Conservation (phyloP, 176 grass and related monocot species). For the Cenchrus americanus region DNA sequence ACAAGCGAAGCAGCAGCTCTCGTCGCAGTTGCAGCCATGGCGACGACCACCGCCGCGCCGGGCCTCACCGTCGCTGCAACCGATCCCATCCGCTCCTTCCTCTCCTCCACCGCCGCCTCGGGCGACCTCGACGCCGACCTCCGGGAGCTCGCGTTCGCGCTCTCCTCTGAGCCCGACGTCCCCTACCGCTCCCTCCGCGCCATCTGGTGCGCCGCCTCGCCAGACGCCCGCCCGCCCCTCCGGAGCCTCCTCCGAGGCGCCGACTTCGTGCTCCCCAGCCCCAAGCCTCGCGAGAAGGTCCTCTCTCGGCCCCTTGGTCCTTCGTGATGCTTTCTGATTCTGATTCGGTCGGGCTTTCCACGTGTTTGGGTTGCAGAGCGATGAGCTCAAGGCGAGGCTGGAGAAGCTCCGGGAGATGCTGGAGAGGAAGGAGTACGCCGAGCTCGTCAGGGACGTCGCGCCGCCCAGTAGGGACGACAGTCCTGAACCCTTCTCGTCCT, state of each 20-base stretch:
- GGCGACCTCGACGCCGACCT: conserved; percentile 46
- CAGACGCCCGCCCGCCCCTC: conserved; percentile 61
- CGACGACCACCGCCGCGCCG: conserved; percentile 32
- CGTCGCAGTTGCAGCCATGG: neutral
- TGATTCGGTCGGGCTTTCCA: neutral
- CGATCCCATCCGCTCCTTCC: conserved; percentile 70
- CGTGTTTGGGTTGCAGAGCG: conserved; percentile 52
- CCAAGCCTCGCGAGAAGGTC: conserved; percentile 87
- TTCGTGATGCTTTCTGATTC: neutral
- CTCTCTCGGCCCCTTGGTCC: neutral
- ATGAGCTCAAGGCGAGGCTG: conserved; percentile 86
- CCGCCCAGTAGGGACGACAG: conserved; percentile 54
- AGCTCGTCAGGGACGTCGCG: conserved; percentile 79
- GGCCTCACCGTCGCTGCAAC: conserved; percentile 62
- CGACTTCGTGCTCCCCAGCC: conserved; percentile 65
- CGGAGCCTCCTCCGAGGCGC: conserved; percentile 52
- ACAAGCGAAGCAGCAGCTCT: neutral
- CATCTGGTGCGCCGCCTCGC: conserved; percentile 67
- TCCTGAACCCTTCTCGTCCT: conserved; percentile 85
- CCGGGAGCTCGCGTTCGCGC: conserved; percentile 46
- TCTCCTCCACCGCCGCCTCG: conserved; percentile 35
- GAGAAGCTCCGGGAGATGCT: conserved; percentile 76
- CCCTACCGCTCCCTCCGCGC: conserved; percentile 63
- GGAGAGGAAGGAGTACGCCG: conserved; percentile 81
- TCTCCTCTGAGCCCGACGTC: conserved; percentile 46